Base-by-base conservation (phyloP, 495 filamentous ascomycete species). In the Diplogelasinospora grovesii region DNA sequence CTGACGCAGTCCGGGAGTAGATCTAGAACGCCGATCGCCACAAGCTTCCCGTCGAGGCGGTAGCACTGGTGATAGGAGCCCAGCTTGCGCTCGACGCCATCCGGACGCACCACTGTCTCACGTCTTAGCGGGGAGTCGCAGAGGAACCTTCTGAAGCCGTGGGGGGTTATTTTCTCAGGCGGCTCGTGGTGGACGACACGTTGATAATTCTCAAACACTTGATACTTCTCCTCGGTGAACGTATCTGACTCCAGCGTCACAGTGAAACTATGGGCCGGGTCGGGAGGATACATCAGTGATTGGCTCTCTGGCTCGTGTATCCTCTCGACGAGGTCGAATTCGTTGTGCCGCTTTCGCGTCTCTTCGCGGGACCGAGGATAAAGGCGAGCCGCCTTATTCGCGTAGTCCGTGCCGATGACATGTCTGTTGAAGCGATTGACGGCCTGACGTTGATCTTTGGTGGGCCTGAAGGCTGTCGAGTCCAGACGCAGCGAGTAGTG, bases 11-110 rank as follows among this genome's bases (percentile, higher is more conserved):
- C 69, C 0, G 90, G 92, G 20, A 96, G 71, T 7, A 97, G 64
- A 57, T 98, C 92, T 22, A 98, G 65, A 8, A 97, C 88, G 2
- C 83, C 85, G 39, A 98, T 75, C 11, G 92, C 92, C 24, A 97
- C 79, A 23, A 98, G 73, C 38, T 80, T 73, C 13, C 89, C 92
- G 60, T 96, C 89, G 18, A 98, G 67, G 21, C 92, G 77, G 61
- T 98, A 95, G 65, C 86, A 92, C 60, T 95, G 89, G 56, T 98
- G 92, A 63, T 79, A 96, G n/a, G 85, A 90, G 6, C 92, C 92
- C 2, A 93, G 64, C 50, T 71, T 71, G 37, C 79, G 77, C 38
- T 74, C 70, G 35, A 46, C 55, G 13, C 71, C 73, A 24, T 73
- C 63, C 18, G 69, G 49, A 4, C 57, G 46, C 6, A 59, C 63